phyloP scores from a whole-genome alignment of 768 basidiomycete genomes.

The Tylopilus sp. region DNA sequence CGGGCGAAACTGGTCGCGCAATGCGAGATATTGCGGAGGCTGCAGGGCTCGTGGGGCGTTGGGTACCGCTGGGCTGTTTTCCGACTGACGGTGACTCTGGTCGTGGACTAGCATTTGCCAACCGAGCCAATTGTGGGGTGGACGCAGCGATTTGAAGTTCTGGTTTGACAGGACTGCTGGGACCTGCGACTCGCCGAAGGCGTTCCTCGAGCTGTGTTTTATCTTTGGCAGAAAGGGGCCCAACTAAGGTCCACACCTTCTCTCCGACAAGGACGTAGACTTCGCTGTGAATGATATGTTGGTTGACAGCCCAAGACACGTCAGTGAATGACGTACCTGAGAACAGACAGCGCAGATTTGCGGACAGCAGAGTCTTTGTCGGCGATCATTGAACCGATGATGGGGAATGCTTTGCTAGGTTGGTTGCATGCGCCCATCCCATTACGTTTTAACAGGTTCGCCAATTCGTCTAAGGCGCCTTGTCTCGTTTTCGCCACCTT shows the following conservation, averaged over 20 bases:
- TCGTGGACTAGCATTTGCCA: slow-evolving; percentile 43
- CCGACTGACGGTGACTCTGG: slow-evolving; percentile 47
- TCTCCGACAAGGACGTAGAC: slow-evolving; percentile 82
- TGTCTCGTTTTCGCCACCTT: slow-evolving; percentile 92
- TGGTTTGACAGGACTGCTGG: slow-evolving; percentile 42
- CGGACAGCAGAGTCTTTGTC: slow-evolving; percentile 89
- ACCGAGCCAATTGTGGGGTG: slow-evolving; percentile 50
- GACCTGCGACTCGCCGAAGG: slow-evolving; percentile 74
- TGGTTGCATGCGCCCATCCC: slow-evolving; percentile 77
- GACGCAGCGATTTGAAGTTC: slow-evolving; percentile 42
- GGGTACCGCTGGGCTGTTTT: slow-evolving; percentile 42
- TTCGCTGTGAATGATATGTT: slow-evolving; percentile 48
- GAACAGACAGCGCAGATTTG: slow-evolving; percentile 76
- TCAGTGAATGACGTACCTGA: slow-evolving; percentile 56
- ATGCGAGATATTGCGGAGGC: slow-evolving; percentile 37
- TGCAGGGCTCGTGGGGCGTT: slow-evolving; percentile 49
- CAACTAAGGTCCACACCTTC: slow-evolving; percentile 78
- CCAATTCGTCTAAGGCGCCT: slow-evolving; percentile 81
- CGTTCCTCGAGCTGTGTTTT: slow-evolving; percentile 92
- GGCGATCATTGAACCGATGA: slow-evolving; percentile 73
- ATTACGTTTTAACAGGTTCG: slow-evolving; percentile 70
- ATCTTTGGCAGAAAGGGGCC: slow-evolving; percentile 75
- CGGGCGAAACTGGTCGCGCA: slow-evolving; percentile 41
- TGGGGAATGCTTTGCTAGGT: slow-evolving; percentile 73
- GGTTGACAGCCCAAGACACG: slow-evolving; percentile 3